phyloP scores from a whole-genome alignment of 2,329 filamentous ascomycete species.

The Mollisiaceae sp. region DNA sequence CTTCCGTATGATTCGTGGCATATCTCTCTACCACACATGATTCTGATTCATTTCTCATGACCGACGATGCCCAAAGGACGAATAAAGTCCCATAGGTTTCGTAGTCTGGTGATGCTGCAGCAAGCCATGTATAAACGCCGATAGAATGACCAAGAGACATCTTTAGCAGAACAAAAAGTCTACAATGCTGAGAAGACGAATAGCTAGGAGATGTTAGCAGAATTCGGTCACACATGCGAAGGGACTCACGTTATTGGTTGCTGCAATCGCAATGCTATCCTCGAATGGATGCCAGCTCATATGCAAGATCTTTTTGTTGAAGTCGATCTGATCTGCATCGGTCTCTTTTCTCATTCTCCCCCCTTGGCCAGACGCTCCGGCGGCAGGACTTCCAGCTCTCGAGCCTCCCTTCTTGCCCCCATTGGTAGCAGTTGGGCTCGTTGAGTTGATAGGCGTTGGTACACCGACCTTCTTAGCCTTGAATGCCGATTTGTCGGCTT shows the following conservation, averaged over 20 bases:
- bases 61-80: slow-evolving; percentile 31
- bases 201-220: slow-evolving; percentile 53
- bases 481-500: slow-evolving; percentile 98
- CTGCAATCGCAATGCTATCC: slow-evolving; percentile 98
- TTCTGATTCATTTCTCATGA: slow-evolving; percentile 37
- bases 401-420: slow-evolving; percentile 87
- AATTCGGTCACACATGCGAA: neutral
- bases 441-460: slow-evolving; percentile 92
- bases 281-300: slow-evolving; percentile 99
- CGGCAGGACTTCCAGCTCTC: slow-evolving; percentile 85
- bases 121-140: slow-evolving; percentile 41
- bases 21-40: slow-evolving; percentile 35
- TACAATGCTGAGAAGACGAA: slow-evolving; percentile 82
- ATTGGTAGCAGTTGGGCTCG: slow-evolving; percentile 72
- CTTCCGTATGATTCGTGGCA: slow-evolving; percentile 28
- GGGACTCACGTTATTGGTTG: slow-evolving; percentile 93
- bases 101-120: slow-evolving; percentile 34
- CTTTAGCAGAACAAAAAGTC: slow-evolving; percentile 37
- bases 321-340: slow-evolving; percentile 98
- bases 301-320: slow-evolving; percentile 99
- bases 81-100: slow-evolving; percentile 32
- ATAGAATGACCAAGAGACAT: slow-evolving; percentile 40
- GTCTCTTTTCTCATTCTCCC: slow-evolving; percentile 99
- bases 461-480: slow-evolving; percentile 99
- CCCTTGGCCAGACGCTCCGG: slow-evolving; percentile 73